Percentiles rank a stretch among this genome's conserved stretches.
phyloP scores from a whole-genome alignment of 2,329 filamentous ascomycete genomes.

The Trichothecium sympodiale region DNA sequence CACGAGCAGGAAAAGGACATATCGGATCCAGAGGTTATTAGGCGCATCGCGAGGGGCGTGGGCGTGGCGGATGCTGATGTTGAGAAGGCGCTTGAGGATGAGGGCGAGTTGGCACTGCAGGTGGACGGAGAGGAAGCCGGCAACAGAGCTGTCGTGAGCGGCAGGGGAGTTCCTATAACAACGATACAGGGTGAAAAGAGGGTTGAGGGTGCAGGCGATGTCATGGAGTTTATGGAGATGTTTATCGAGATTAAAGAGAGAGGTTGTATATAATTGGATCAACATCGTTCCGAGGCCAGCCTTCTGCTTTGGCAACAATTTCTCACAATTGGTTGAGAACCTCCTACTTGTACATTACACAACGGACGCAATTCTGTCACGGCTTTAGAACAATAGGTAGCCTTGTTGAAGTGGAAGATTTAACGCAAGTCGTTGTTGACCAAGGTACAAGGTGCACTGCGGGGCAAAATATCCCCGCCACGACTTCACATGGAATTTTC shows the following conservation, averaged over 20 bases:
- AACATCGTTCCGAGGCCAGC: too few species aligned
- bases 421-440: too few species aligned
- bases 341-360: too few species aligned
- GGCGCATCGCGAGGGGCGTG: conserved; percentile 9
- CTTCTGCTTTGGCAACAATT: too few species aligned
- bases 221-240: conserved; percentile 8
- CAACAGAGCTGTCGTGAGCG: conserved; percentile 2
- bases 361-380: too few species aligned
- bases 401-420: too few species aligned
- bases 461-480: too few species aligned
- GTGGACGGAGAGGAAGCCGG: conserved; percentile 8
- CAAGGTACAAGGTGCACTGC: too few species aligned
- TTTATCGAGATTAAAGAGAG: conserved; percentile 10
- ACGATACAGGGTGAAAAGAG: conserved; percentile 7
- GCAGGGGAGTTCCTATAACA: conserved; percentile 10
- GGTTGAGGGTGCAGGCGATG: conserved; percentile 7
- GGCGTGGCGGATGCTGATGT: conserved; percentile 10
- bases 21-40: conserved; percentile 11
- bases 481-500: too few species aligned
- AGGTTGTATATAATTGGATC: background rate
- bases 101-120: background rate
- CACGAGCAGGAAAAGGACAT: conserved; percentile 20
- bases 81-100: conserved; percentile 6
- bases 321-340: too few species aligned
- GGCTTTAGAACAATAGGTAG: too few species aligned